Evolutionary conservation across 179 eudicot genomes (phyloP), one percentile per base, ranked within the genome.

Genomic region (Beta macrorhiza): DNA sequence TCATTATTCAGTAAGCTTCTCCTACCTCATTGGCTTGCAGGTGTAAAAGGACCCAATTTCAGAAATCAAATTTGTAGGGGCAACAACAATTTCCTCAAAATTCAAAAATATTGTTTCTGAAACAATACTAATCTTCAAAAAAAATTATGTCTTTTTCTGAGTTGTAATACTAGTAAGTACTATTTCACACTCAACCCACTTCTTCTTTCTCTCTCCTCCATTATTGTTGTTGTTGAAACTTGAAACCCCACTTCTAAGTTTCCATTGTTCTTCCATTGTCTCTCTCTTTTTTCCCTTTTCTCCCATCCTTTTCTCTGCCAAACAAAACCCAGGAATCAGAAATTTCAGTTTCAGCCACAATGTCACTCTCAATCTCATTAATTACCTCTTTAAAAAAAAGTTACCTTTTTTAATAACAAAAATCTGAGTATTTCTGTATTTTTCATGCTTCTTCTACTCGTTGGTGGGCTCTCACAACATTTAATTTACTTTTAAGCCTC

Each of bases 141-240:
- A 53, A 53, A 74, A 77, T 55, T 9, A 76, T 80, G 86, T 72
- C 79, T 74, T 73, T 44, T 80, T 84, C 77, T 79, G 80, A 76
- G 83, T 80, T 79, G 72, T 62, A 49, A 57, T 59, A n/a, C 19
- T 56, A 55, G 8, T n/a, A 51, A 10, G 37, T 9, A 9, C 11
- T 72, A 16, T n/a, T 72, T 15, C 32, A 17, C 45, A 29, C 29
- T 25, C 22, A 3, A 20, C 59, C 53, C 67, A 62, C 51, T 52
- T 51, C 47, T 78, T 20, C 37, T 1, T 37, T 37, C 42, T 37
- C 42, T 37, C 42, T 37, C 42, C 42, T 37, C 42, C 42, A 37
- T 37, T 37, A 0, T 37, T 37, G 42, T 37, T 37, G 42, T 37
- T 37, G 42, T 37, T 37, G 42, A 37, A 37, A 37, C 42, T 37